Evolutionary conservation across 73 alveolate genomes (phyloP), one percentile per base, ranked within the genome.

Genomic region (Uronychia setigera): DNA sequence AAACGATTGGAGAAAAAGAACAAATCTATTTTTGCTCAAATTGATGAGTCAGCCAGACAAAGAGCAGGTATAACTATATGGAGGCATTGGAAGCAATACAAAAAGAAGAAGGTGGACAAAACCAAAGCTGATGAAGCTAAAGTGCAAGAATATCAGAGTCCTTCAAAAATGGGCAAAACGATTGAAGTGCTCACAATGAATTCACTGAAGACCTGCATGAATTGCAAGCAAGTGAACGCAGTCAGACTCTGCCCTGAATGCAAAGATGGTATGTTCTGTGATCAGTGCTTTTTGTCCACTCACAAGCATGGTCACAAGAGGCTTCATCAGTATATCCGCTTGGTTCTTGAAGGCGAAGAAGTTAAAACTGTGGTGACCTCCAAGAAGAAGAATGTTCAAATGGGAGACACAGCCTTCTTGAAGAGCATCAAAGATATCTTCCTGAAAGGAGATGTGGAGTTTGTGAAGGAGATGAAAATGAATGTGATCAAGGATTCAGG

Each of bases 221-320:
- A 34, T 5, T 83, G 90, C 60, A 83, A 83, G 30, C n/a, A 5
- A n/a, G 26, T 33, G 28, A 83, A 83, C 33, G 83, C 90, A n/a
- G 77, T 29, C 29, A 83, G 83, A 34, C 31, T 32, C 19, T 83
- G 90, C 32, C 84, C 83, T 27, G 80, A 78, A 60, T 77, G 86
- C 60, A 26, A 28, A n/a, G 85, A 59, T 33, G 77, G 80, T 1
- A 13, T 77, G n/a, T 85, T 32, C 78, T 85, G 92, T 78, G 85
- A 57, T 26, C 27, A 35, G n/a, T 85, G 92, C 81, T 85, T 74
- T 33, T 32, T 26, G 1, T 80, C 29, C 57, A 76, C 59, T 78
- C 92, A 85, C 31, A 59, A 35, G 32, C 32, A 81, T 58, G 92
- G 92, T 29, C 92, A 85, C 59, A 85, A 83, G 31, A 76, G 81